Evolutionary conservation across 176 grass and related monocot species (phyloP).

Genomic region (Triticum urartu): DNA sequence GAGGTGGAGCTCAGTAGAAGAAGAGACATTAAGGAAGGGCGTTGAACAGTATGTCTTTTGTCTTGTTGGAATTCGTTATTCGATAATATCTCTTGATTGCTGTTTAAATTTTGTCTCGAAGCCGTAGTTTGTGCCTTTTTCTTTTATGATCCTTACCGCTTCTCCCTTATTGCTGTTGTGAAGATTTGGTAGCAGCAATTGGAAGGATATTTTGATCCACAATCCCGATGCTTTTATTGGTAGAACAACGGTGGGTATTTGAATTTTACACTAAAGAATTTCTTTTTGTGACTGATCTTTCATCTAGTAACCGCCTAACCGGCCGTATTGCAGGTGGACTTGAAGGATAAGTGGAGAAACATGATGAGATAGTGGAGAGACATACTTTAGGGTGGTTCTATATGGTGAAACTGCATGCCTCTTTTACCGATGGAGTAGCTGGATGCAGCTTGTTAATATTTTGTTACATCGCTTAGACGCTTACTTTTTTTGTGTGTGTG

Average conservation of each 20-base stretch:
- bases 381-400: not conserved
- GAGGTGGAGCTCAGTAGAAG: conserved; percentile 62
- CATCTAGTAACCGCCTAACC: not conserved
- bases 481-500: too few species aligned
- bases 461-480: too few species aligned
- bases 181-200: conserved; percentile 63
- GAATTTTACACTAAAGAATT: not conserved
- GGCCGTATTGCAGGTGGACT: conserved; percentile 45
- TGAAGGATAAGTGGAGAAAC: conserved; percentile 97
- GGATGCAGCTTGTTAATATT: too few species aligned
- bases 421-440: too few species aligned
- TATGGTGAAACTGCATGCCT: not conserved
- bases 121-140: not conserved
- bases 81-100: not conserved
- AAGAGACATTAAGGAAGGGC: conserved; percentile 70
- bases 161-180: not conserved
- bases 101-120: not conserved
- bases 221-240: conserved; percentile 58
- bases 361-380: conserved; percentile 46
- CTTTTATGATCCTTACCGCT: not conserved
- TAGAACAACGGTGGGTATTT: conserved; percentile 52
- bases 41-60: conserved; percentile 57
- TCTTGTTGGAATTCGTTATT: not conserved
- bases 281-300: not conserved
- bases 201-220: conserved; percentile 58